Percentiles rank a stretch among this genome's conserved stretches.
Evolutionary conservation across 768 basidiomycete genomes (phyloP).

Genomic region (Amanita rubescens): DNA sequence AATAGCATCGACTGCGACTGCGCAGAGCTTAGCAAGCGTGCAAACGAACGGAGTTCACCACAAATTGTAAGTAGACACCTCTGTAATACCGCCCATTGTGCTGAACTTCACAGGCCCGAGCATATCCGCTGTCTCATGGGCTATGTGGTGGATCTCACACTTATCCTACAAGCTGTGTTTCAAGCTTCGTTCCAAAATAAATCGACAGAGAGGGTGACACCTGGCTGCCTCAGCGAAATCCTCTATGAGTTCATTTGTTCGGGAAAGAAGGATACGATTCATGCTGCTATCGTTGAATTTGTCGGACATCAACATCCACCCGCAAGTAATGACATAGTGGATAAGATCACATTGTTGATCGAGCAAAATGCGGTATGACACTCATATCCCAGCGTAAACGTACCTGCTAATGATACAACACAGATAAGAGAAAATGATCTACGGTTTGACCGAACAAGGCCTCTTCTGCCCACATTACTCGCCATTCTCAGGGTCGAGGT

Average conservation of each 20-base stretch:
- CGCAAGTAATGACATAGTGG: neutral
- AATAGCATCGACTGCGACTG: neutral
- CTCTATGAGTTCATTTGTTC: neutral
- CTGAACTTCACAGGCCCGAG: neutral
- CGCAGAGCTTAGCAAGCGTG: neutral
- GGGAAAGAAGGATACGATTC: neutral
- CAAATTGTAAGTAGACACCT: neutral
- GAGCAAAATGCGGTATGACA: neutral
- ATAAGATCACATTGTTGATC: neutral
- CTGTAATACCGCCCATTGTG: neutral
- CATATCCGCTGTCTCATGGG: slow-evolving; percentile 1
- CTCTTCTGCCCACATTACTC: neutral
- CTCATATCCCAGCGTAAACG: too few species aligned
- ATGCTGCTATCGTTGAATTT: neutral
- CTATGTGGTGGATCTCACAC: neutral
- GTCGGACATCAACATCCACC: neutral
- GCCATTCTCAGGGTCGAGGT: neutral
- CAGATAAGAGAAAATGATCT: neutral
- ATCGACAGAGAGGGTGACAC: neutral
- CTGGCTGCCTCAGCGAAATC: neutral
- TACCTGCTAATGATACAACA: too few species aligned
- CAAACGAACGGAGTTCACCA: neutral
- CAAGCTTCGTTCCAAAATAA: neutral
- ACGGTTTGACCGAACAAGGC: neutral
- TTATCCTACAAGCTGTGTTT: neutral